Percentiles rank a stretch among this genome's conserved stretches.
These are phyloP conservation scores for Penicillium nordicum DNA, from an alignment of 2,329 filamentous ascomycete genomes.

Conservation along the genomic window DNA sequence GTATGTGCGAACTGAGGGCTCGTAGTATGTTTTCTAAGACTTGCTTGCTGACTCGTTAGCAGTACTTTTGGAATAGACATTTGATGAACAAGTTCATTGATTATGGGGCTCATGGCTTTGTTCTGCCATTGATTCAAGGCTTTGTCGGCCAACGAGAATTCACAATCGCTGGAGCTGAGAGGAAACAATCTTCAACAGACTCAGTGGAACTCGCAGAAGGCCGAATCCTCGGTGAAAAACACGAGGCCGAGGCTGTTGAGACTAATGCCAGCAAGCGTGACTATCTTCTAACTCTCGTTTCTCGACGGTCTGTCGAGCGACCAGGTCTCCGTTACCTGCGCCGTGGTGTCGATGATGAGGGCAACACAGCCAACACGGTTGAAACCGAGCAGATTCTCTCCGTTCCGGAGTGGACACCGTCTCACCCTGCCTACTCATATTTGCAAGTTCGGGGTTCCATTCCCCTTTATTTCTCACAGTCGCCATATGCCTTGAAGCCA, in stretches of 20 bases:
- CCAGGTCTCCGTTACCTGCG: constrained; percentile 87
- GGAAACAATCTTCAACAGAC: constrained; percentile 8
- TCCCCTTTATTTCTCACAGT: constrained; percentile 91
- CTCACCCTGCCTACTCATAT: constrained; percentile 71
- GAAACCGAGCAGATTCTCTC: constrained; percentile 95
- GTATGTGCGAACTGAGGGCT: constrained; percentile 33
- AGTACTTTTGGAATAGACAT: constrained; percentile 89
- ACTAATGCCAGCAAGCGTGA: constrained; percentile 37
- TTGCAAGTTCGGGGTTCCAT: constrained; percentile 87
- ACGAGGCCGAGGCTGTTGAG: constrained; percentile 28
- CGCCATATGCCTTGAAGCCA: constrained; percentile 89
- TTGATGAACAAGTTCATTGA: constrained; percentile 71
- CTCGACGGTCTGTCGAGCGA: constrained; percentile 79
- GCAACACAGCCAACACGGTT: constrained; percentile 82
- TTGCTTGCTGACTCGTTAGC: constrained; percentile 8
- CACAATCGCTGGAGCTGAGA: constrained; percentile 55
- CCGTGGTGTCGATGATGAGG: constrained; percentile 84
- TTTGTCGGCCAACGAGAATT: constrained; percentile 88
- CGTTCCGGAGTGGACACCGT: constrained; percentile 60
- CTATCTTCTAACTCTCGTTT: constrained; percentile 84
- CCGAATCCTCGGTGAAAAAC: constrained; percentile 44
- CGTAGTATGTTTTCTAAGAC: neutral
- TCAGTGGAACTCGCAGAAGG: constrained; percentile 24
- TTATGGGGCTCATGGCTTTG: constrained; percentile 65
- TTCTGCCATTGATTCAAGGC: constrained; percentile 84